Conservation (phyloP, 176 grass and related monocot species). For the Coix lacrymajobi region DNA sequence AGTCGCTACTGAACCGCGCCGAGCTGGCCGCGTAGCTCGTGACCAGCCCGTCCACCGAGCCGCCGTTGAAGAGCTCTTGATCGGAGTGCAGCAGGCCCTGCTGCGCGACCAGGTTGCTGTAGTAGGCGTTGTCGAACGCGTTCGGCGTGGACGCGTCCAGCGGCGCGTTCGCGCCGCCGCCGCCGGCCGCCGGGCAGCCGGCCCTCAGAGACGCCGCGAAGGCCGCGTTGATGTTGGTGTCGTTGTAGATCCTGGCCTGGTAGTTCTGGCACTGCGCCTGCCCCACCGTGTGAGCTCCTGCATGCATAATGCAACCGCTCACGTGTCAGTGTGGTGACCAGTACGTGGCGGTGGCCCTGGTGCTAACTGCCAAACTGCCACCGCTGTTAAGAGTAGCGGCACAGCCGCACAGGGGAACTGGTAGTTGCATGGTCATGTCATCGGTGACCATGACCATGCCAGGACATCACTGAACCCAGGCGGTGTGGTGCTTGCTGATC, state of each 20-base stretch:
- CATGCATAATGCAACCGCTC: not conserved
- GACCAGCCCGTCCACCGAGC: constrained; percentile 29
- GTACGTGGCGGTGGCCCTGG: not conserved
- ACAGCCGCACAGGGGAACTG: constrained; percentile 7
- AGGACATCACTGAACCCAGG: not conserved
- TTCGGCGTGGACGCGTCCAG: constrained; percentile 40
- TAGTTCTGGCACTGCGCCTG: constrained; percentile 42
- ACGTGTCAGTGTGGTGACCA: not conserved
- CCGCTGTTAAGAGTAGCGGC: not conserved
- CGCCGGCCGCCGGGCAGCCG: constrained; percentile 38
- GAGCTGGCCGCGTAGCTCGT: constrained; percentile 25
- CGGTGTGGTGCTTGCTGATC: not conserved
- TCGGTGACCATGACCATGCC: not conserved
- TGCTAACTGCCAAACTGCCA: not conserved
- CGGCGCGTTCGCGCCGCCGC: constrained; percentile 27
- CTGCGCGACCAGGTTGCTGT: constrained; percentile 34
- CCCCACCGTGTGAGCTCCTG: constrained; percentile 55
- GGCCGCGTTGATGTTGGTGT: constrained; percentile 48
- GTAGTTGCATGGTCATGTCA: constrained; percentile 1
- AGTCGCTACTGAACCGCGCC: constrained; percentile 29
- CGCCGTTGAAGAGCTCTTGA: constrained; percentile 45
- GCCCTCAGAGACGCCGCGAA: constrained; percentile 42
- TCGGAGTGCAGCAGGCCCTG: constrained; percentile 50
- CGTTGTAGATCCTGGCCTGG: constrained; percentile 57
- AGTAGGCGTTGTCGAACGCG: constrained; percentile 43